Evolutionary conservation across 805 yeast species (phyloP), one percentile per base, ranked within the genome.

Genomic region (Vanderwaltozyma yarrowii): DNA sequence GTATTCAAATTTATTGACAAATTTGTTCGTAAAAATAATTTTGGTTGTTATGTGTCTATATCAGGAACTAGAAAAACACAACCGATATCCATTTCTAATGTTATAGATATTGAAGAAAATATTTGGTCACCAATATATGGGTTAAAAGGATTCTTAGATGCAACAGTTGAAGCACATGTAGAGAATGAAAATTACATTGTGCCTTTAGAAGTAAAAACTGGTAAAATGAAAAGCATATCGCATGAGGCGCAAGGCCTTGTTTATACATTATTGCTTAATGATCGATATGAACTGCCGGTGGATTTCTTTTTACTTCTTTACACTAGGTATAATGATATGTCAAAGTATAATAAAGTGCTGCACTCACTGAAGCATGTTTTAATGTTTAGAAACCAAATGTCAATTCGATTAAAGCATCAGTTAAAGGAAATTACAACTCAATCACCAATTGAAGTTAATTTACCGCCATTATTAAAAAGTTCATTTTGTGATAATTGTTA

Each of bases 91-190:
- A 76, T 82, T 0, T 65, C 74, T 13, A 76, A 79, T 40, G 72
- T 87, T 8, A 64, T 85, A 25, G 95, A 84, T 51, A 74, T 85
- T 9, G 99, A 92, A 58, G 96, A 92, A 51, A 82, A 78, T 49
- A 79, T 92, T 12, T 78, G 94, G 86, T 85, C 96, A 0, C 95
- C 96, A 0, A 71, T 74, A 53, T 87, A 73, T 62, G 99, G 99
- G 0, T 60, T 92, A 8, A 75, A 85, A 47, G 99, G 99, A 0
- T 74, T 80, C 48, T 76, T 88, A 14, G 99, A 92, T 62, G 95
- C 80, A 3, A 86, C 95, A 0, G 69, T 86, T 2, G 81, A 80
- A 46, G 80, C 82, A 0, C 57, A 63, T 19, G 53, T 70, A 8
- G 62, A 63, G 32, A 66, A 65, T 5, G 51, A 56, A 12, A 45